A percentile compares a stretch with the other conserved stretches of the same genome.
Conservation (phyloP, 352 stramenopile genomes). For the Phytophthora megakarya region DNA sequence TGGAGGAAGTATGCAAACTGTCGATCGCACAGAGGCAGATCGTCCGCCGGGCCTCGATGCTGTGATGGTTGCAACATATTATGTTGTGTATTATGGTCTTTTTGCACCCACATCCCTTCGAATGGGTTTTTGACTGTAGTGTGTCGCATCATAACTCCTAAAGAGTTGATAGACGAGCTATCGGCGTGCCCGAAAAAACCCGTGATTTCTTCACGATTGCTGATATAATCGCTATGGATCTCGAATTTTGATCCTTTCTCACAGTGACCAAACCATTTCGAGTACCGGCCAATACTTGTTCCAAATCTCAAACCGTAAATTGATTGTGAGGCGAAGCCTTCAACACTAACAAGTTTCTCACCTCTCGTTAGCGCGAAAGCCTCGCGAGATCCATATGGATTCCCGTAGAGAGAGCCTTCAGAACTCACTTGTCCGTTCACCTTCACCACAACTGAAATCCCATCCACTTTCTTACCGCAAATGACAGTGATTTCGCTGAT, state of each 20-base stretch:
- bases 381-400: conserved; percentile 71
- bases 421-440: conserved; percentile 47
- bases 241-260: conserved; percentile 76
- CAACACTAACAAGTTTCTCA: conserved; percentile 67
- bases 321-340: conserved; percentile 77
- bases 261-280: conserved; percentile 79
- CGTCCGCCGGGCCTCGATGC: conserved; percentile 19
- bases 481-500: conserved; percentile 70
- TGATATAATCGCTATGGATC: conserved; percentile 52
- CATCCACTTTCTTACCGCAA: conserved; percentile 72
- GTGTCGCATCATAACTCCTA: conserved; percentile 65
- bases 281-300: conserved; percentile 58
- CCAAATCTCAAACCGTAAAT: conserved; percentile 70
- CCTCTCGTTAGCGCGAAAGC: conserved; percentile 55
- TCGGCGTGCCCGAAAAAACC: conserved; percentile 71
- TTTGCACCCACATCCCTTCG: conserved; percentile 75
- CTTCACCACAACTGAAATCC: conserved; percentile 64
- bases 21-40: conserved; percentile 54
- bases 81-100: conserved; percentile 20
- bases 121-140: conserved; percentile 81
- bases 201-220: conserved; percentile 71
- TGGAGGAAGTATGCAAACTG: conserved; percentile 86
- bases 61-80: conserved; percentile 15
- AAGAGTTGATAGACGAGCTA: conserved; percentile 62
- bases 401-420: conserved; percentile 63